Evolutionary conservation across 169 alveolate species (phyloP), one percentile per base, ranked within the genome.

Genomic region (Cryptosporidium parvum): DNA sequence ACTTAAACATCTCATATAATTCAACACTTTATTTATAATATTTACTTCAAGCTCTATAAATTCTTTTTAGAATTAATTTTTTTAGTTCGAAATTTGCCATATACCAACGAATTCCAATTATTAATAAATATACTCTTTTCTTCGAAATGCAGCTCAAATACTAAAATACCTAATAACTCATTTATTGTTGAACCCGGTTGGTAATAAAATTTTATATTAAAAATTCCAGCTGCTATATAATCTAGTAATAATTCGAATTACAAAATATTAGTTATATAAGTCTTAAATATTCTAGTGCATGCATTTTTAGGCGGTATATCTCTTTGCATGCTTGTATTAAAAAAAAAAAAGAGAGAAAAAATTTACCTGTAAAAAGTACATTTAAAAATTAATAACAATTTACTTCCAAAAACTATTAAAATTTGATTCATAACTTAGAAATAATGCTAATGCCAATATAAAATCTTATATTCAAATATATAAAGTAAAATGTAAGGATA

Each of bases 281-380:
- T 48, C 65, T 71, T 16, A 71, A 51, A 18, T 7, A 51, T 51
- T 14, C 85, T 35, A 71, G 4, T 71, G 85, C 85, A 71, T 71
- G 85, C 85, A 71, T 14, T 51, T 42, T 71, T 52, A 52, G 69
- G 85, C 85, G 85, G 85, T 44, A 51, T 70, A 45, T 70, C 85
- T 51, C 67, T 48, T 71, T 71, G 33, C 85, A 71, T 71, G 85
- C 6, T 12, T 31, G 0, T 26, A 12, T 12, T 45, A 31, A 31
- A 31, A 31, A 31, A 31, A 31, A 31, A 31, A 31, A 31, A n/a
- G n/a, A 31, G 3, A 31, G 3, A 31, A 31, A 31, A 31, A 31
- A 31, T 65, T 65, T 65, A 37, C 29, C 5, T n/a, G 14, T 56
- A 56, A 56, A 56, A 56, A 23, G 23, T 26, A 56, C 6, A 26